Percentiles rank a stretch among this genome's conserved stretches.
Evolutionary conservation across 2,329 filamentous ascomycete genomes (phyloP).

Genomic region (Rutstroemia sydowiana): DNA sequence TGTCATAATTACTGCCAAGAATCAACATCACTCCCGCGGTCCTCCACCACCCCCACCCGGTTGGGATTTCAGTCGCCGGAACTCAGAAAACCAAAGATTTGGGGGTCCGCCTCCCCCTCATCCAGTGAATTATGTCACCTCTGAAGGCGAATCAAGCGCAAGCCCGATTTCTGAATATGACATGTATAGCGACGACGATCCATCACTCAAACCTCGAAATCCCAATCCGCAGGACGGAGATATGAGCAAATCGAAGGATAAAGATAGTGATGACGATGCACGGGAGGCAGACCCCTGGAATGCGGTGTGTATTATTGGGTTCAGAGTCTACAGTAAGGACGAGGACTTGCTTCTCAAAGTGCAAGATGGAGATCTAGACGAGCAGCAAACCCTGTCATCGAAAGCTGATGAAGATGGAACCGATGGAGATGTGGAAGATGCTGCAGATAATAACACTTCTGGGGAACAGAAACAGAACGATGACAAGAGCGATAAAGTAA

Average conservation of each 20-base stretch:
- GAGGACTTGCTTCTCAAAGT: conserved; percentile 29
- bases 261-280: conserved; percentile 22
- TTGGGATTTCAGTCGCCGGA: conserved; percentile 3
- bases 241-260: conserved; percentile 19
- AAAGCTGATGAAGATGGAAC: conserved; percentile 12
- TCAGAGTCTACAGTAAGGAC: conserved; percentile 39
- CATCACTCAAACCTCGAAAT: conserved; percentile 42
- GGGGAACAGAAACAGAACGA: conserved; percentile 9
- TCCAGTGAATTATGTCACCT: conserved; percentile 29
- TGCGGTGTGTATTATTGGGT: conserved; percentile 36
- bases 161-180: conserved; percentile 52
- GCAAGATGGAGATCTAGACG: conserved; percentile 15
- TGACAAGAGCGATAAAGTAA: not conserved
- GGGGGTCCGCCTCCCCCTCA: conserved; percentile 19
- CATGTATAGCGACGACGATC: conserved; percentile 52
- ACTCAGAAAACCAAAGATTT: not conserved
- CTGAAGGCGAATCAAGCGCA: conserved; percentile 49
- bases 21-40: not conserved
- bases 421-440: conserved; percentile 21
- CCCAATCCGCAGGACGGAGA: conserved; percentile 22
- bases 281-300: conserved; percentile 37
- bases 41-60: conserved; percentile 13
- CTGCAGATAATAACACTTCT: conserved; percentile 15
- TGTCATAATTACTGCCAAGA: not conserved
- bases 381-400: not conserved